Percentiles rank a stretch among this genome's conserved stretches.
These are phyloP conservation scores for Vicia villosa DNA, from an alignment of 306 rosid species.

Conservation along the genomic window DNA sequence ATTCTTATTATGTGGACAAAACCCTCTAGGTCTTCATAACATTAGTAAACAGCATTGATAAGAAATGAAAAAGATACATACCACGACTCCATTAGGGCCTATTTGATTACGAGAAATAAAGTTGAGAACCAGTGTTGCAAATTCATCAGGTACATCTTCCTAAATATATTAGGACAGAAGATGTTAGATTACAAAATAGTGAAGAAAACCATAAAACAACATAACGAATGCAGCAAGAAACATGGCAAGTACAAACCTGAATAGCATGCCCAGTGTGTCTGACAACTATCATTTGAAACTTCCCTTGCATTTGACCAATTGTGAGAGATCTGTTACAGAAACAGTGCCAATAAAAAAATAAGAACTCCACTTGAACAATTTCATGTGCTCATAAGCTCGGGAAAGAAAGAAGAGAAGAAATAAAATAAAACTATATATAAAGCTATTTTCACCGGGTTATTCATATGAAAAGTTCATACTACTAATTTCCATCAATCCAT, in stretches of 20 bases:
- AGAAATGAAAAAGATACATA: constrained; percentile 44
- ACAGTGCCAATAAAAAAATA: constrained; percentile 36
- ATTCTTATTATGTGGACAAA: no score
- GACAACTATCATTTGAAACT: constrained; percentile 92
- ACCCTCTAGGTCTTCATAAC: background rate
- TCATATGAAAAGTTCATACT: background rate
- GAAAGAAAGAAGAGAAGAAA: constrained; percentile 22
- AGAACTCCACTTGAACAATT: constrained; percentile 32
- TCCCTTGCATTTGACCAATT: constrained; percentile 99
- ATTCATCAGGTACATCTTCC: constrained; percentile 98
- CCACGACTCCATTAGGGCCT: constrained; percentile 90
- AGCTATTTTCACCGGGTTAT: constrained; percentile 4
- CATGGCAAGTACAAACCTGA: constrained; percentile 56
- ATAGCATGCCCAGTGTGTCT: constrained; percentile 95
- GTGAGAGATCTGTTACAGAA: constrained; percentile 74
- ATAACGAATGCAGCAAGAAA: constrained; percentile 1
- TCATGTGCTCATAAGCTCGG: constrained; percentile 2
- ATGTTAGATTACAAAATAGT: constrained; percentile 27
- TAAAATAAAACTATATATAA: background rate
- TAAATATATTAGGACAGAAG: constrained; percentile 40
- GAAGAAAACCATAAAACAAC: constrained; percentile 13
- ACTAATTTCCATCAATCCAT: background rate
- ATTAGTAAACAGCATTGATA: background rate
- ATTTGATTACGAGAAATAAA: constrained; percentile 81
- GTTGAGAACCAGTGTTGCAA: constrained; percentile 64